Base-by-base conservation (phyloP, 306 rosid genomes). In the Nissolia schottii region DNA sequence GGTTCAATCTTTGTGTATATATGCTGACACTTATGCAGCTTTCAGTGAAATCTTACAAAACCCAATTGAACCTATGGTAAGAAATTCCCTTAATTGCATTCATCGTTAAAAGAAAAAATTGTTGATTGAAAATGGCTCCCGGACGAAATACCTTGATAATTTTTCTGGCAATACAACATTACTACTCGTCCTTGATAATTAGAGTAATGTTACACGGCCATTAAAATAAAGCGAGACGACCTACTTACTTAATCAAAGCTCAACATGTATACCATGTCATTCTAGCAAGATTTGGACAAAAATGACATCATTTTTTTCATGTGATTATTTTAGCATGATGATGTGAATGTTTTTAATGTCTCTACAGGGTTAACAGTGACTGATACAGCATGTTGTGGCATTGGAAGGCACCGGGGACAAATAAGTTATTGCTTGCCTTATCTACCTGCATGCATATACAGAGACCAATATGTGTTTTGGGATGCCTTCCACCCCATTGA, bases 381-480 rank as follows among this genome's bases (percentile, higher is more conserved):
- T 48, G 79, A 79, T 29, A 74, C 45, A 64, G 81, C 57, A 0
- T 82, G 83, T 6, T 85, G 89, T 65, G 87, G 87, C 0, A 0
- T 82, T 28, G 89, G 86, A 66, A 76, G 64, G 74, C 67, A 68
- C 28, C 23, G 2, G 24, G 79, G 80, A 18, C 74, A 14, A 24
- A 69, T 79, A 67, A 64, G 75, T 10, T n/a, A n/a, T n/a, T 85
- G 87, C 37, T 63, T 82, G 20, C 83, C 83, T 6, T n/a, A 12
- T 1, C 34, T 7, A 0, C n/a, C n/a, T 7, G 16, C 85, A 7
- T 82, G 85, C 55, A 0, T 51, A 28, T 22, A 58, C 16, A 79
- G 87, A 48, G 67, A 77, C 66, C 56, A 79, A 29, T 64, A 72
- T 62, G 70, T 82, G 48, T 85, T 85, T 24, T 82, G 87, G 85